Evolutionary conservation across 495 filamentous ascomycete species (phyloP).

Genomic region (Polyplosphaeria fusca): DNA sequence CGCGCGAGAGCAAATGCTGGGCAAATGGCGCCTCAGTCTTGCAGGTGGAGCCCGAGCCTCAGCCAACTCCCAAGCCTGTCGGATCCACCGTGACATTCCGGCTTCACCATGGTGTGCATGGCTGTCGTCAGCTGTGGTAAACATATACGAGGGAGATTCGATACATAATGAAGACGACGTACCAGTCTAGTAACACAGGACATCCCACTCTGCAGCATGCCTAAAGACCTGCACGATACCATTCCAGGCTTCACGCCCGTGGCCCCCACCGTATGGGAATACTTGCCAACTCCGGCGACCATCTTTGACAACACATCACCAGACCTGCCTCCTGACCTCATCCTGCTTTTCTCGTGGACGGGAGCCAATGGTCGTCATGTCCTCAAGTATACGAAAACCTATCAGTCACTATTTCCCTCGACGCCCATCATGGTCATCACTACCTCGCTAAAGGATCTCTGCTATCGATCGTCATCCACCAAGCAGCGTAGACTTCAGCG

Average conservation of each 20-base stretch:
- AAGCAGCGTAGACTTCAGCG: constrained; percentile 1
- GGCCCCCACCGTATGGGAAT: constrained; percentile 6
- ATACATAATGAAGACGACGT: no score
- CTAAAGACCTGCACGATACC: background rate
- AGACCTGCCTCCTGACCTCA: constrained; percentile 25
- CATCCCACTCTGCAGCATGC: no score
- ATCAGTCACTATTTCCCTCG: constrained; percentile 44
- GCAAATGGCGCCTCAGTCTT: no score
- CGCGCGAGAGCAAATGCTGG: no score
- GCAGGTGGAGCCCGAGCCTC: no score
- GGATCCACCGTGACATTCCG: no score
- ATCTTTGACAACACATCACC: background rate
- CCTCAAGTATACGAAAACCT: constrained; percentile 45
- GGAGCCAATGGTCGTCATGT: constrained; percentile 43
- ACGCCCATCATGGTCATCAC: constrained; percentile 38
- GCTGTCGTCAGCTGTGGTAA: no score
- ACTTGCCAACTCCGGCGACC: background rate
- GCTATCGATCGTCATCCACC: background rate
- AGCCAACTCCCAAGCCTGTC: no score
- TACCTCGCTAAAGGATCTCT: constrained; percentile 12
- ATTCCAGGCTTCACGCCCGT: constrained; percentile 11
- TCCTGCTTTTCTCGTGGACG: constrained; percentile 49
- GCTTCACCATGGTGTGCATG: no score
- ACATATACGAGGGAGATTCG: no score
- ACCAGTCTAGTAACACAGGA: no score